These are phyloP conservation scores for Cladosporium colombiae DNA, from an alignment of 2,329 filamentous ascomycete species.

Conservation along the genomic window DNA sequence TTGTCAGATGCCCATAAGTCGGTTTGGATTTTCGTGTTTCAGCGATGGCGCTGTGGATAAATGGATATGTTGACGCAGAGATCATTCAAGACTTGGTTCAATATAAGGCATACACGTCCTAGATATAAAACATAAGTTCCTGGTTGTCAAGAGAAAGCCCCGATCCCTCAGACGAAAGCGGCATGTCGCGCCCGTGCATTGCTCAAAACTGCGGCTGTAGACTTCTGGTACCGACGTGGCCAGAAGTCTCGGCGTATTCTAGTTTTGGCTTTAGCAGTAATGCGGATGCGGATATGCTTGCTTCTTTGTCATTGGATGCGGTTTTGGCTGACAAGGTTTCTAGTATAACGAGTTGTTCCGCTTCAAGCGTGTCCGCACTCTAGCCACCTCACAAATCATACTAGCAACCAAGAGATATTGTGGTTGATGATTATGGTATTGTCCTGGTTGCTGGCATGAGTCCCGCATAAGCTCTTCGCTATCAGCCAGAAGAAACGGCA, in stretches of 20 bases:
- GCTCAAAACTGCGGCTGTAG: background rate
- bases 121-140: background rate
- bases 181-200: background rate
- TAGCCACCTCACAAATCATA: too few species aligned
- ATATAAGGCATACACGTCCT: background rate
- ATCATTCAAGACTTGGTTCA: background rate
- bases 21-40: background rate
- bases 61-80: background rate
- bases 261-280: background rate
- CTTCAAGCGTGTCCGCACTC: background rate
- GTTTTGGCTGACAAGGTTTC: background rate
- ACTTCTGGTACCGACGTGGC: background rate
- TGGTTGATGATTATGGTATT: too few species aligned
- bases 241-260: background rate
- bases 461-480: too few species aligned
- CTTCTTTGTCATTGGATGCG: background rate
- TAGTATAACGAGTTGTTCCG: background rate
- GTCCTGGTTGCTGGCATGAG: too few species aligned
- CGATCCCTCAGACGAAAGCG: background rate
- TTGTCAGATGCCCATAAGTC: background rate
- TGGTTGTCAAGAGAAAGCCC: background rate
- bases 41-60: conserved; percentile 8
- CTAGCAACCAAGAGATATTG: too few species aligned
- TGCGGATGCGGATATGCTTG: too few species aligned
- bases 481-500: too few species aligned